phyloP scores from a whole-genome alignment of 2,329 filamentous ascomycete species.

The Ophiocordyceps camponoti-leonardi region DNA sequence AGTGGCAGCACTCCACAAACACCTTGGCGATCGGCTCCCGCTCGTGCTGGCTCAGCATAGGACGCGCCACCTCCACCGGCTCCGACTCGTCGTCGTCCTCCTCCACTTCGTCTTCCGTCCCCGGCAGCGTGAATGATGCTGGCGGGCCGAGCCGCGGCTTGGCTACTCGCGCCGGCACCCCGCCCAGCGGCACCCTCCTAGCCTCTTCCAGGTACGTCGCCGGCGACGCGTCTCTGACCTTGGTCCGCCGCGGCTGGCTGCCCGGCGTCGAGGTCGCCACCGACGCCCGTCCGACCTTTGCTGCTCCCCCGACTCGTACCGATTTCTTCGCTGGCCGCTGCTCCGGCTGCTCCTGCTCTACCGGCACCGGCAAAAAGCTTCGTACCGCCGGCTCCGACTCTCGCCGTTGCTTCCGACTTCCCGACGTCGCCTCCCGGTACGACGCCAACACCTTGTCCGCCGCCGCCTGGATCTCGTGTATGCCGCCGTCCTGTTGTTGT shows the following conservation, averaged over 20 bases:
- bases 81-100: background rate
- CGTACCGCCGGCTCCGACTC: slow-evolving; percentile 5
- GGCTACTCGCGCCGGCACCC: slow-evolving; percentile 1
- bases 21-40: slow-evolving; percentile 38
- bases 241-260: background rate
- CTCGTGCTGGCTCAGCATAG: slow-evolving; percentile 2
- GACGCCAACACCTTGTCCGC: slow-evolving; percentile 6
- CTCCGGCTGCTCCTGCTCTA: slow-evolving; percentile 19
- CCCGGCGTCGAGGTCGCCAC: background rate
- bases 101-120: background rate
- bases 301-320: background rate
- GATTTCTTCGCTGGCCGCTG: no score
- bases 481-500: slow-evolving; percentile 3
- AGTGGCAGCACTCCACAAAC: slow-evolving; percentile 47
- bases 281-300: background rate
- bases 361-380: slow-evolving; percentile 18
- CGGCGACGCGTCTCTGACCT: background rate
- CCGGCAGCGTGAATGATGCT: slow-evolving; percentile 3
- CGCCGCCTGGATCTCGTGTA: slow-evolving; percentile 4
- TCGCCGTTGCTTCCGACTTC: slow-evolving; percentile 4
- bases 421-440: slow-evolving; percentile 5
- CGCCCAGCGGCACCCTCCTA: slow-evolving; percentile 4
- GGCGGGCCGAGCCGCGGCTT: slow-evolving; percentile 8
- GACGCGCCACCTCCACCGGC: background rate
- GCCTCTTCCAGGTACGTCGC: slow-evolving; percentile 8